Conservation (phyloP, 495 filamentous ascomycete genomes). For the Eremomyces bilateralis region DNA sequence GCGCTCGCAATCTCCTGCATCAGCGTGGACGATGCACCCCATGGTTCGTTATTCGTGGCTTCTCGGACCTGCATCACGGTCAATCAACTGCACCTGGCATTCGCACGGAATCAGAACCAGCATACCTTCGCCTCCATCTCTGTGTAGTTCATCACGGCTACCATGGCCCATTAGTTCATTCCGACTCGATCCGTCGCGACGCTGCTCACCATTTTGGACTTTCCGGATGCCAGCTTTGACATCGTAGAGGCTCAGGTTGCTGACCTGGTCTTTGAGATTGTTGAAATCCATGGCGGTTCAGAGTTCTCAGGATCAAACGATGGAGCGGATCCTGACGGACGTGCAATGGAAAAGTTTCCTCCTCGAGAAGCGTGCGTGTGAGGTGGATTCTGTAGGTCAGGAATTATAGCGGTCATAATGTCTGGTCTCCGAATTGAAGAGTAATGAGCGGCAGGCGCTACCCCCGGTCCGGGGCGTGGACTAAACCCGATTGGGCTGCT, state of each 20-base stretch:
- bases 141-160: slow-evolving; percentile 99
- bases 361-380: too few relatives aligned
- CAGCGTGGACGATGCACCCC: slow-evolving; percentile 69
- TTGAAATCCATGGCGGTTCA: slow-evolving; percentile 65
- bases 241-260: slow-evolving; percentile 90
- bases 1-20: slow-evolving; percentile 97
- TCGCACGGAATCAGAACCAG: background rate
- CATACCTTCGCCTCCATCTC: slow-evolving; percentile 94
- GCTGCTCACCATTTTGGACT: slow-evolving; percentile 78
- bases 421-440: too few relatives aligned
- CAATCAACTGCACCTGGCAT: background rate
- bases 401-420: too few relatives aligned
- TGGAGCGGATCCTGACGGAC: too few relatives aligned
- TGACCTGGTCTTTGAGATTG: slow-evolving; percentile 68
- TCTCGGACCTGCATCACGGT: slow-evolving; percentile 47
- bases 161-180: slow-evolving; percentile 64
- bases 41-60: slow-evolving; percentile 94
- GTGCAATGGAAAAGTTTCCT: too few relatives aligned
- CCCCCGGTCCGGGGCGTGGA: too few relatives aligned
- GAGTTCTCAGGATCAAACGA: too few relatives aligned
- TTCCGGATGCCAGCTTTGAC: slow-evolving; percentile 93
- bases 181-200: slow-evolving; percentile 39
- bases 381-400: too few relatives aligned
- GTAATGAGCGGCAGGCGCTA: too few relatives aligned
- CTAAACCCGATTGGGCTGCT: too few relatives aligned